Percentiles rank a stretch among this genome's conserved stretches.
Conservation (phyloP, 768 basidiomycete genomes). For the Daedalea quercina region DNA sequence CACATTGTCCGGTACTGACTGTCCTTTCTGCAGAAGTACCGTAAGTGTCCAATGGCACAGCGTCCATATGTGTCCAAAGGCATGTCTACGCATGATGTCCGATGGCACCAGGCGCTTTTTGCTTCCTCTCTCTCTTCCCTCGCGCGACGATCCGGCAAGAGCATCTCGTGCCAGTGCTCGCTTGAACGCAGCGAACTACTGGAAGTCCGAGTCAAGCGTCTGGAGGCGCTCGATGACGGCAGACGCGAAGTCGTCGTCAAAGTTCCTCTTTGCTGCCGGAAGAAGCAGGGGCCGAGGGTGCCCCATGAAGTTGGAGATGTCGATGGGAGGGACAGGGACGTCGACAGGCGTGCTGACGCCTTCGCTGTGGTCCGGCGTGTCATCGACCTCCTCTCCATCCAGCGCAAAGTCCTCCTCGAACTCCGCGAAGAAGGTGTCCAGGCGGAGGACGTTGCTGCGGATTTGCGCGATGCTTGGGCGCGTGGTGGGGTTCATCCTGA, state of each 20-base stretch:
- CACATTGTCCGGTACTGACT: conserved; percentile 1
- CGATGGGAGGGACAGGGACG: neutral
- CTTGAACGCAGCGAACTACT: too few species aligned
- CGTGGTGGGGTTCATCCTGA: conserved; percentile 50
- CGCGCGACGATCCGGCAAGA: too few species aligned
- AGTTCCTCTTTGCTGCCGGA: neutral
- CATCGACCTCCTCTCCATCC: neutral
- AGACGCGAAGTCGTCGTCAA: neutral
- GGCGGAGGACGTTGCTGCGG: conserved; percentile 42
- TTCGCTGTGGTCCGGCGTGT: neutral
- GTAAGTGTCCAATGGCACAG: neutral
- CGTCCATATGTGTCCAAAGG: neutral
- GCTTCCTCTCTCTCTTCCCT: neutral
- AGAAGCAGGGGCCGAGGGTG: neutral
- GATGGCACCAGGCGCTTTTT: neutral
- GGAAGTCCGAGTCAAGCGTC: neutral
- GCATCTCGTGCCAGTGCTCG: too few species aligned
- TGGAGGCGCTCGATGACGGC: neutral
- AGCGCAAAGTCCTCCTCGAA: conserved; percentile 29
- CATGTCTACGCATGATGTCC: neutral
- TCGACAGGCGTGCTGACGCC: neutral
- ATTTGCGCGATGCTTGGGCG: conserved; percentile 63
- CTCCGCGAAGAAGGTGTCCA: conserved; percentile 53
- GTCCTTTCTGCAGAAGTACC: neutral
- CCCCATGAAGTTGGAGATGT: neutral